Conservation (phyloP, 2,329 filamentous ascomycete genomes). For the Diaporthe humulicola region DNA sequence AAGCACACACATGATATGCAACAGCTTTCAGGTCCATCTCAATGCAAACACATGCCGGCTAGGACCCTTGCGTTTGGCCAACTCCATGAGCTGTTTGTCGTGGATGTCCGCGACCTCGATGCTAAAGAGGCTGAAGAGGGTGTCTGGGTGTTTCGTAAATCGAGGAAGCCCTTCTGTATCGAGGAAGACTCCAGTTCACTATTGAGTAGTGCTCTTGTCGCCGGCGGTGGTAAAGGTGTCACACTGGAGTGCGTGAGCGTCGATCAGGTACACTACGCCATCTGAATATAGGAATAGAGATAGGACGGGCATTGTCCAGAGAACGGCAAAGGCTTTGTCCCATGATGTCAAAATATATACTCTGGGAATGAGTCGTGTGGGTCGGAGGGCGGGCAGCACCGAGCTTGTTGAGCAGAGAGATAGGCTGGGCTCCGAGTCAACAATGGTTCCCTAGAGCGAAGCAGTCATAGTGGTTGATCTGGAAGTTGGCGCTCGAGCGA, state of each 20-base stretch:
- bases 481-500: not conserved
- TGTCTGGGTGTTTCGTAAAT: conserved; percentile 70
- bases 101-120: conserved; percentile 59
- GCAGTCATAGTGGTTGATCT: not conserved
- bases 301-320: conserved; percentile 39
- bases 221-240: conserved; percentile 41
- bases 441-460: not conserved
- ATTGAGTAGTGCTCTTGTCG: conserved; percentile 47
- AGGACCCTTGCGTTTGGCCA: conserved; percentile 48
- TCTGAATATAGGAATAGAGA: conserved; percentile 28
- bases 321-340: conserved; percentile 27
- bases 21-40: too few species aligned
- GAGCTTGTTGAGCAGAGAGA: not conserved
- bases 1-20: too few species aligned
- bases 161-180: conserved; percentile 68
- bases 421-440: not conserved
- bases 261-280: conserved; percentile 56
- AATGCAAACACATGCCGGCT: conserved; percentile 47
- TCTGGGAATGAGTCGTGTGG: not conserved
- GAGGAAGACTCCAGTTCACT: conserved; percentile 57
- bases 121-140: conserved; percentile 60
- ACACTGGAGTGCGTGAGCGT: conserved; percentile 54
- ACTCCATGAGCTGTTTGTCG: conserved; percentile 71
- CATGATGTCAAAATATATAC: conserved; percentile 1
- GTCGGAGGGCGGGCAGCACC: not conserved